Base-by-base conservation (phyloP, 2,329 filamentous ascomycete species). In the Epichloe hybrida region DNA sequence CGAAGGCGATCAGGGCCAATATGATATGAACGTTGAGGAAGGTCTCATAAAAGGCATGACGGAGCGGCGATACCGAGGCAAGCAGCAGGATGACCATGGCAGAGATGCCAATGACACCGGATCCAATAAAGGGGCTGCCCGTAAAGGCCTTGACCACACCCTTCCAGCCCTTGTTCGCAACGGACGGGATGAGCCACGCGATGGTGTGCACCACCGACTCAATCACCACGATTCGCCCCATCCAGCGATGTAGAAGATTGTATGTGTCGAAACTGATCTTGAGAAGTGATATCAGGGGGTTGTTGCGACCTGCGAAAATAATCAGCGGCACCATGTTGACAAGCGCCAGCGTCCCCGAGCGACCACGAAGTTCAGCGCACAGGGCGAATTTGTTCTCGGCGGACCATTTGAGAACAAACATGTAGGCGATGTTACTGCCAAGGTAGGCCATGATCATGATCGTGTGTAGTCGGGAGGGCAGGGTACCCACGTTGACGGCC, bases 1-100 rank as follows among this genome's bases (percentile, higher is more conserved):
- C 72, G 48, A 96, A 77, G 46, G 74, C 72, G 50, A 87, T 62
- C 37, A 84, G 66, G 39, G 83, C 88, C 48, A 95, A 70, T 38
- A 86, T 66, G 58, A 95, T 89, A 69, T 97, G 93, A 34, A 84
- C 69, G 63, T 86, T 88, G 59, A 97, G 77, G 70, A 98, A 98
- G 1, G 88, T 94, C 70, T 98, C 93, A 71, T 98, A 98, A 65
- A 95, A 96, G 39, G 90, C 89, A 66, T 96, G 91, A 54, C 93
- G 83, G 48, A 98, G 63, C 0, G 89, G 84, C 2, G 88, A 91
- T 50, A 86, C 71, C 9, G 88, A 84, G 31, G 84, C 72, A 48
- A 95, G 61, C 50, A 86, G 62, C 44, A 97, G 72, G 43, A 86
- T 63, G 40, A 79, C 59, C 62, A 95, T 77, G 38, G 78, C 75